Evolutionary conservation across 225 moss, liverwort and hornwort genomes (phyloP).

Genomic region (Polytrichum formosum): DNA sequence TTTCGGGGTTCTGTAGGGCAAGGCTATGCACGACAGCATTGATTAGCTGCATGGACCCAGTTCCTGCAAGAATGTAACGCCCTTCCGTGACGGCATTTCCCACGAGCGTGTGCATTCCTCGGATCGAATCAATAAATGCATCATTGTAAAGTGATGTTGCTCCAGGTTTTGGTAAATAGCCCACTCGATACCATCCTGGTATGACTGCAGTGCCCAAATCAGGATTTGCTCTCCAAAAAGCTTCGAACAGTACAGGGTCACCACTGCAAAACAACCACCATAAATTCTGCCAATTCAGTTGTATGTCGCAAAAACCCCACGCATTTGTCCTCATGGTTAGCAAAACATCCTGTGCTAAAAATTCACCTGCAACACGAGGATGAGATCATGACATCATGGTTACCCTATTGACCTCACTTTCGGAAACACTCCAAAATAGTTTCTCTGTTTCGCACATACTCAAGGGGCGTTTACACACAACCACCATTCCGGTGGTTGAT

Average conservation of each 20-base stretch:
- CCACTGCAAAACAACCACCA: constrained; percentile 37
- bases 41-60: constrained; percentile 53
- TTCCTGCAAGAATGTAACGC: constrained; percentile 31
- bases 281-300: no score
- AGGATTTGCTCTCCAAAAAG: constrained; percentile 59
- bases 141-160: not conserved
- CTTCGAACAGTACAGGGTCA: constrained; percentile 52
- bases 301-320: no score
- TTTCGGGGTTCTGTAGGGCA: constrained; percentile 27
- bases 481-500: not conserved
- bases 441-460: no score
- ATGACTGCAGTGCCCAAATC: constrained; percentile 46
- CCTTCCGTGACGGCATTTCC: constrained; percentile 63
- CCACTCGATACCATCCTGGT: constrained; percentile 70
- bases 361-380: no score
- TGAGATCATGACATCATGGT: no score
- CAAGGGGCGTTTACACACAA: not conserved
- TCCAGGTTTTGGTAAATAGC: constrained; percentile 8
- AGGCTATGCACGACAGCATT: constrained; percentile 30
- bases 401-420: no score
- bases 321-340: no score
- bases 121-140: constrained; percentile 34
- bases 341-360: no score
- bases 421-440: no score
- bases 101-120: constrained; percentile 39